Conservation (phyloP, 345 rosid species). For the Boechera divaricarpa region DNA sequence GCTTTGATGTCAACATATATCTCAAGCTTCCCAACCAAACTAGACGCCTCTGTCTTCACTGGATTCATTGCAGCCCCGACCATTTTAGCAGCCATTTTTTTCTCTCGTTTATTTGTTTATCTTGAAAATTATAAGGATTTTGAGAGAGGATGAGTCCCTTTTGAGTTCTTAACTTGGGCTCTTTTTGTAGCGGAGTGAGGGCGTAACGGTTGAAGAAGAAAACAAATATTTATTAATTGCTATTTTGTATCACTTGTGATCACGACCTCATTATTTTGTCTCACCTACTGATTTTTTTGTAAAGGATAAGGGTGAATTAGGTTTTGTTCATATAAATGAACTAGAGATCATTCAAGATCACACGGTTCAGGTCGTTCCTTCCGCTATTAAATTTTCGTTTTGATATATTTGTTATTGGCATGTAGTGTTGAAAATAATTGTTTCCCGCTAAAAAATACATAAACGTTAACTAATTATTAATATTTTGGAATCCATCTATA, state of each 20-base stretch:
- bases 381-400: not conserved
- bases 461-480: not conserved
- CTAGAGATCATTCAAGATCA: conserved; percentile 12
- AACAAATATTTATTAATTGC: conserved; percentile 22
- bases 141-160: conserved; percentile 10
- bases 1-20: conserved; percentile 24
- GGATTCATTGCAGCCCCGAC: not conserved
- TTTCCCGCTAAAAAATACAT: not conserved
- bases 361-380: conserved; percentile 6
- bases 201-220: conserved; percentile 20
- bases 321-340: not conserved
- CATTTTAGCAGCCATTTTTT: conserved; percentile 28
- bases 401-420: conserved; percentile 2
- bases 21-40: conserved; percentile 25
- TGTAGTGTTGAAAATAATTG: not conserved
- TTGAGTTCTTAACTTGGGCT: conserved; percentile 6
- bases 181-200: conserved; percentile 20
- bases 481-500: not conserved
- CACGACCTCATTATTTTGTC: conserved; percentile 19
- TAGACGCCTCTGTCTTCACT: not conserved
- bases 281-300: conserved; percentile 8
- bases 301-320: conserved; percentile 2
- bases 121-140: not conserved
- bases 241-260: conserved; percentile 28
- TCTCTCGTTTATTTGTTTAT: not conserved